Conservation (phyloP, 345 rosid species). For the Eucalyptus globulus region DNA sequence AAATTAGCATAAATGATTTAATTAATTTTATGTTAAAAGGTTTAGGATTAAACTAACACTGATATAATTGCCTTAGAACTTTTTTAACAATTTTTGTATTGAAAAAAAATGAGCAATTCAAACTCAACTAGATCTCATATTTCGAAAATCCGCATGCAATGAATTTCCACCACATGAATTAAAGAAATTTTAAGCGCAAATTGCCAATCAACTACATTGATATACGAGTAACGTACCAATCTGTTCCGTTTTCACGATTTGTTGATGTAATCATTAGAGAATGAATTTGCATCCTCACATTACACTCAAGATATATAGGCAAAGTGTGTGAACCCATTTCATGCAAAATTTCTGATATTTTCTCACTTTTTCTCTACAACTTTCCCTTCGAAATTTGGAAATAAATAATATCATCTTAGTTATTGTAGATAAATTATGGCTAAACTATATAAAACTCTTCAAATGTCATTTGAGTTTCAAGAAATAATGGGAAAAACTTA, state of each 20-base stretch:
- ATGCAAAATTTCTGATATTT: not conserved
- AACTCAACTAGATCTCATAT: not conserved
- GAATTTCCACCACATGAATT: not conserved
- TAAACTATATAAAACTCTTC: not conserved
- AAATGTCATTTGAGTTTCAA: not conserved
- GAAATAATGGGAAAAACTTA: not conserved
- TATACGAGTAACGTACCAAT: not conserved
- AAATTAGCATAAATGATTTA: too few species aligned
- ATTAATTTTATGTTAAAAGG: too few species aligned
- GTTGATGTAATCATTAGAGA: not conserved
- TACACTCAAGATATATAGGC: not conserved
- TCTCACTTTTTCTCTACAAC: not conserved
- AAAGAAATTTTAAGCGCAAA: not conserved
- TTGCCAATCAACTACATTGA: not conserved
- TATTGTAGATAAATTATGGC: not conserved
- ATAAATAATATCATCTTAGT: not conserved
- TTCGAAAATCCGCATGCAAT: not conserved
- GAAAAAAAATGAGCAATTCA: not conserved
- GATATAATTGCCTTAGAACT: too few species aligned
- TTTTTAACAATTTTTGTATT: too few species aligned
- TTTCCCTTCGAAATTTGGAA: not conserved
- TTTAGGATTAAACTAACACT: too few species aligned
- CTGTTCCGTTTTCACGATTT: rapidly evolving
- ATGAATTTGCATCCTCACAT: not conserved
- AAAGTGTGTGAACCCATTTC: not conserved